Base-by-base conservation (phyloP, 2,329 filamentous ascomycete genomes). In the Fragosphaeria purpurea region DNA sequence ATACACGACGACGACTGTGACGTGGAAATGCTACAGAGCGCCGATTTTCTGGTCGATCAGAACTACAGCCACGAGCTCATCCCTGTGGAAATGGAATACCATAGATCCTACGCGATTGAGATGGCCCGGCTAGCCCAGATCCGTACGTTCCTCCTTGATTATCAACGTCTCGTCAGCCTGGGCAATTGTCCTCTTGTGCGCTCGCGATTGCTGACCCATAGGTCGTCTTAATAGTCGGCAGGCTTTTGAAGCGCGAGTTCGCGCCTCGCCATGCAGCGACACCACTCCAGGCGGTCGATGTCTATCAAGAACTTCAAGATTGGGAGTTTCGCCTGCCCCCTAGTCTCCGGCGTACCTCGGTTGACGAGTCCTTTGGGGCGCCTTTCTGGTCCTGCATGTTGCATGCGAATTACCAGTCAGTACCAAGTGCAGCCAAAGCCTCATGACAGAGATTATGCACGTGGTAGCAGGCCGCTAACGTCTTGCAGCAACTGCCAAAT, bases 311-410 rank as follows among this genome's bases (percentile, higher is more conserved):
- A 41, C 46, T 48, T 1, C 32, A 33, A 6, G 40, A 48, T 9
- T 48, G 46, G 46, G 46, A 48, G 12, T n/a, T 41, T n/a, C n/a
- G 11, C 0, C 46, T 48, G 5, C 40, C 46, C 6, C 32, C 41
- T 7, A 39, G 13, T 11, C 40, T 48, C 5, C 32, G 40, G 7
- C 46, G 46, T 1, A 11, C 46, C 6, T 33, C 46, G 5, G 46
- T 48, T 6, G 46, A 48, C 33, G 46, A 48, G 40, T 48, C 46
- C 1, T 13, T 48, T 9, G 40, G 35, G 10, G 46, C 46, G 4
- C 46, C 46, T 1, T 48, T 37, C 11, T 48, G 46, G 46, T 48
- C 46, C 6, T 48, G 46, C 46, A 48, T 48, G 46, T 33, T 48
- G 11, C 43, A 42, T 13, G 46, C 46, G 6, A 48, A 48, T 9